A percentile compares a stretch with the other conserved stretches of the same genome.
Conservation (phyloP, 129 eudicot genomes). For the Artemisia argyi region DNA sequence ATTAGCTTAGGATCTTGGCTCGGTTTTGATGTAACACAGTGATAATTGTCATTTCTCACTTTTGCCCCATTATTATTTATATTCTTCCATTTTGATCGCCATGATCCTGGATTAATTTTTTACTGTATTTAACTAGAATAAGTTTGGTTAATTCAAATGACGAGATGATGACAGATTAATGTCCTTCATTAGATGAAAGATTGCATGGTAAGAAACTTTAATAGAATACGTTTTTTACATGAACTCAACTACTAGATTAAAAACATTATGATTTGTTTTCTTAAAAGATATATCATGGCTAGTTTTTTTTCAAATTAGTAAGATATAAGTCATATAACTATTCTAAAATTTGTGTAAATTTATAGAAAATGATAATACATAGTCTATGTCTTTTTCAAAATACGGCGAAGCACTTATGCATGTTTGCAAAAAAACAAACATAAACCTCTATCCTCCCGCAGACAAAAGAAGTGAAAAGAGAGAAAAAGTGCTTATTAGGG, state of each 20-base stretch:
- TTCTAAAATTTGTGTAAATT: neutral
- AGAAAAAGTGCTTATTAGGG: too few relatives aligned
- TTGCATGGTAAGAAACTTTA: too few relatives aligned
- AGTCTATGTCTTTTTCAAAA: neutral
- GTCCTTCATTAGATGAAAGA: too few relatives aligned
- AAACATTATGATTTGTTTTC: neutral
- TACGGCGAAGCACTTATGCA: too few relatives aligned
- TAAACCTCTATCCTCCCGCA: too few relatives aligned
- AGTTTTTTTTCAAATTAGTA: neutral
- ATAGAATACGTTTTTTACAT: neutral
- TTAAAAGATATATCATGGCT: neutral
- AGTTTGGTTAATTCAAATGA: too few relatives aligned
- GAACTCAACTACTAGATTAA: neutral
- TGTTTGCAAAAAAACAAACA: too few relatives aligned
- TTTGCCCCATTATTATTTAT: neutral
- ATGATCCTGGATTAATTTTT: too few relatives aligned
- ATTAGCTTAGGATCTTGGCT: slow-evolving; percentile 28
- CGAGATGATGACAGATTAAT: too few relatives aligned
- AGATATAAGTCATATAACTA: neutral
- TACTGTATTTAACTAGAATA: too few relatives aligned
- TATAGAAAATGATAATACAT: neutral
- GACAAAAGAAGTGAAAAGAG: too few relatives aligned
- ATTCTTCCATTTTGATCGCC: too few relatives aligned
- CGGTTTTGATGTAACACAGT: neutral
- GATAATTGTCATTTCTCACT: neutral